These are phyloP conservation scores for Iris macrosiphon DNA, from an alignment of 106 monocot species.

Conservation along the genomic window DNA sequence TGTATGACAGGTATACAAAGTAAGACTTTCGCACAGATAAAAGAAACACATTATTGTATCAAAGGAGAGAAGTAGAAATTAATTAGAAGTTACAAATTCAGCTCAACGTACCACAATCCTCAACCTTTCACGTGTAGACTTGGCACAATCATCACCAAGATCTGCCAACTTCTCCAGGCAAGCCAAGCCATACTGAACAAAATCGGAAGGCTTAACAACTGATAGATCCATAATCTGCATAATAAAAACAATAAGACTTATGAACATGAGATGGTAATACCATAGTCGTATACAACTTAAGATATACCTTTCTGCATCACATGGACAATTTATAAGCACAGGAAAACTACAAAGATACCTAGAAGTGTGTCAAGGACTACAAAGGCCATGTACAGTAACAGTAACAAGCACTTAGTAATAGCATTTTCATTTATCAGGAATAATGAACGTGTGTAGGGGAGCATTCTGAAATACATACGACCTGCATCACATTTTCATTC, in stretches of 20 bases:
- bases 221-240: constrained; percentile 89
- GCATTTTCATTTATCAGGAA: too few species aligned
- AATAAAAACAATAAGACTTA: neutral
- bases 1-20: neutral
- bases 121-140: constrained; percentile 54
- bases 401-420: neutral
- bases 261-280: neutral
- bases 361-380: neutral
- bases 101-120: constrained; percentile 69
- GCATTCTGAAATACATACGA: neutral
- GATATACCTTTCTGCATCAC: neutral
- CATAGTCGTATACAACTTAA: neutral
- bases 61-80: too few species aligned
- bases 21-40: neutral
- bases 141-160: constrained; percentile 66
- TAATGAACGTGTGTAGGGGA: too few species aligned
- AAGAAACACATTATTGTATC: too few species aligned
- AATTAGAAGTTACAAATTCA: too few species aligned
- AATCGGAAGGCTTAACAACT: constrained; percentile 61
- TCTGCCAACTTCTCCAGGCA: constrained; percentile 83
- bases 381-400: too few species aligned
- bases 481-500: neutral
- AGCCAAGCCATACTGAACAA: constrained; percentile 73
- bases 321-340: neutral
- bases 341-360: neutral